Evolutionary conservation across 2,329 filamentous ascomycete species (phyloP).

Genomic region (Penicillium sp.): DNA sequence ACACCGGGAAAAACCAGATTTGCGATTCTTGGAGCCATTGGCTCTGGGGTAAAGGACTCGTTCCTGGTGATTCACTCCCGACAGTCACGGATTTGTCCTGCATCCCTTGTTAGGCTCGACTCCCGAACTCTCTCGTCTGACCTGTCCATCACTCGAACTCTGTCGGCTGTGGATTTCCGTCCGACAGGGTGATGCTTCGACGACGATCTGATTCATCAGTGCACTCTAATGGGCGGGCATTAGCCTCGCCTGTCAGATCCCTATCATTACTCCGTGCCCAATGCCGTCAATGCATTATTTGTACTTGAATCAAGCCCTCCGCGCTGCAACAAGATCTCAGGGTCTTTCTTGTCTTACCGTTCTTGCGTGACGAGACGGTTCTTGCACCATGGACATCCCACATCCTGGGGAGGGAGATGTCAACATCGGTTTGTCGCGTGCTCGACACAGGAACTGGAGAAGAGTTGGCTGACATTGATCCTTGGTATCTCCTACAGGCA

Average conservation of each 20-base stretch:
- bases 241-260: too few relatives aligned
- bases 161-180: constrained; percentile 5
- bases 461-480: too few relatives aligned
- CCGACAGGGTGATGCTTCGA: constrained; percentile 1
- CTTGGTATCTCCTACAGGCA: constrained; percentile 11
- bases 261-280: too few relatives aligned
- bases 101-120: constrained; percentile 18
- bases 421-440: constrained; percentile 23
- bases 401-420: constrained; percentile 21
- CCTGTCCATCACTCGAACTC: constrained; percentile 15
- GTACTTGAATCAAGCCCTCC: constrained; percentile 12
- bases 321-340: not conserved
- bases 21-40: not conserved
- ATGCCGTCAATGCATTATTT: constrained; percentile 1
- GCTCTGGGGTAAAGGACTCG: constrained; percentile 5
- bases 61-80: not conserved
- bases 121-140: constrained; percentile 8
- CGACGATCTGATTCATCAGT: not conserved
- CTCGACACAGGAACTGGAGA: too few relatives aligned
- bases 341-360: not conserved
- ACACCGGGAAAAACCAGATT: too few relatives aligned
- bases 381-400: constrained; percentile 20
- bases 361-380: constrained; percentile 5
- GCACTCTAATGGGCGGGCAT: too few relatives aligned
- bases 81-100: not conserved